These are phyloP conservation scores for Ceratocystis variospora DNA, from an alignment of 2,329 filamentous ascomycete genomes.

Conservation along the genomic window DNA sequence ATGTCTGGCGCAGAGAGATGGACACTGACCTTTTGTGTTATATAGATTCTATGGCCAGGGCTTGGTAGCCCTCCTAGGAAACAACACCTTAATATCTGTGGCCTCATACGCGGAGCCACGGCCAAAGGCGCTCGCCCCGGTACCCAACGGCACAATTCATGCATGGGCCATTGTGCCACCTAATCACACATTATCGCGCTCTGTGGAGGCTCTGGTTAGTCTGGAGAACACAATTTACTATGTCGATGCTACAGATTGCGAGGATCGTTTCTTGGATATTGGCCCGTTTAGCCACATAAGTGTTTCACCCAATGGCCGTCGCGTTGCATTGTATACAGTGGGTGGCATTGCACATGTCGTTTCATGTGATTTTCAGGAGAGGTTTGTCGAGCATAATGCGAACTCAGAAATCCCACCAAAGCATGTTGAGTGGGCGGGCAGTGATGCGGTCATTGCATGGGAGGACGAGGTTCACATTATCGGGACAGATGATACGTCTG, in stretches of 20 bases:
- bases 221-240: conserved; percentile 74
- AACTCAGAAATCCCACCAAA: conserved; percentile 72
- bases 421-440: conserved; percentile 90
- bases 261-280: conserved; percentile 80
- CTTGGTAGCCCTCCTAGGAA: conserved; percentile 82
- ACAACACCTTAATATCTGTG: conserved; percentile 79
- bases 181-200: conserved; percentile 74
- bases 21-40: neutral
- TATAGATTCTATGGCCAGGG: conserved; percentile 67
- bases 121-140: conserved; percentile 63
- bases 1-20: conserved; percentile 3
- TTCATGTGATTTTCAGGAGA: conserved; percentile 85
- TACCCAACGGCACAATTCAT: conserved; percentile 65
- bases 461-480: conserved; percentile 95
- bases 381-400: conserved; percentile 82
- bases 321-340: conserved; percentile 72
- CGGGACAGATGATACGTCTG: conserved; percentile 64
- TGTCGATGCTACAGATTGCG: conserved; percentile 75
- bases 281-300: conserved; percentile 84
- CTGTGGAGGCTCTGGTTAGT: conserved; percentile 82
- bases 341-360: conserved; percentile 84
- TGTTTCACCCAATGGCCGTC: conserved; percentile 82
- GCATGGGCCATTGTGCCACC: conserved; percentile 86
- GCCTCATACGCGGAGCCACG: conserved; percentile 81
- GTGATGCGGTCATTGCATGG: conserved; percentile 90